A percentile compares a stretch with the other conserved stretches of the same genome.
Evolutionary conservation across 2,329 filamentous ascomycete species (phyloP).

Genomic region (Phaeosphaeriaceae sp.): DNA sequence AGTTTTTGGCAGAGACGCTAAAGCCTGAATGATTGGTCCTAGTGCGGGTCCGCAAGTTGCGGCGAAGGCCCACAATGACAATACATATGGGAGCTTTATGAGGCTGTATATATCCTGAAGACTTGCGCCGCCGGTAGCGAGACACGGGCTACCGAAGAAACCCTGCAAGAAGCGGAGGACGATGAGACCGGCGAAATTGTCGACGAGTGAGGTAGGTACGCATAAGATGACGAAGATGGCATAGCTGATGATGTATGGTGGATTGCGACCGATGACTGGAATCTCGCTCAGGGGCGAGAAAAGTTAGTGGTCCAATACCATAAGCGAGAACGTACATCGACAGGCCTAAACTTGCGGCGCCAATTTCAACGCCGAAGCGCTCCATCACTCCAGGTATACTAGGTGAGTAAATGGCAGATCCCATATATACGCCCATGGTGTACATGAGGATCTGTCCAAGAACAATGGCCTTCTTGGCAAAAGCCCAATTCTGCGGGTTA

Average conservation of each 20-base stretch:
- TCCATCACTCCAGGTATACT: constrained; percentile 55
- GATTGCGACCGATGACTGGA: constrained; percentile 69
- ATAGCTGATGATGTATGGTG: constrained; percentile 71
- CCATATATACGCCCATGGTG: constrained; percentile 66
- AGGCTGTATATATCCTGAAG: constrained; percentile 50
- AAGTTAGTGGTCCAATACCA: constrained; percentile 67
- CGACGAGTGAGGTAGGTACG: constrained; percentile 67
- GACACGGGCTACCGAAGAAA: constrained; percentile 48
- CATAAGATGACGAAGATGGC: constrained; percentile 71
- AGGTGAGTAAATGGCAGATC: constrained; percentile 59
- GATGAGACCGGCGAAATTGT: constrained; percentile 68
- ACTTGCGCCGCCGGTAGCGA: constrained; percentile 48
- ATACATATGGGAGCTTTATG: constrained; percentile 53
- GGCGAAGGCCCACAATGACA: constrained; percentile 54
- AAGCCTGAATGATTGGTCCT: constrained; percentile 73
- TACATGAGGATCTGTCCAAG: constrained; percentile 58
- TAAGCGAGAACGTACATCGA: constrained; percentile 68
- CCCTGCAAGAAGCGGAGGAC: constrained; percentile 55
- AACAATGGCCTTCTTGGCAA: constrained; percentile 45
- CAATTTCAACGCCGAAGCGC: constrained; percentile 60
- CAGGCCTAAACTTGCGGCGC: constrained; percentile 63
- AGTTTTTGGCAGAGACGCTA: constrained; percentile 71
- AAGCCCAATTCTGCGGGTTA: constrained; percentile 51
- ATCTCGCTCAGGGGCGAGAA: constrained; percentile 73
- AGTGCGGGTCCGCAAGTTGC: constrained; percentile 69